Evolutionary conservation across 2,329 filamentous ascomycete species (phyloP), one percentile per base, ranked within the genome.

Genomic region (Pyrenophora teres): DNA sequence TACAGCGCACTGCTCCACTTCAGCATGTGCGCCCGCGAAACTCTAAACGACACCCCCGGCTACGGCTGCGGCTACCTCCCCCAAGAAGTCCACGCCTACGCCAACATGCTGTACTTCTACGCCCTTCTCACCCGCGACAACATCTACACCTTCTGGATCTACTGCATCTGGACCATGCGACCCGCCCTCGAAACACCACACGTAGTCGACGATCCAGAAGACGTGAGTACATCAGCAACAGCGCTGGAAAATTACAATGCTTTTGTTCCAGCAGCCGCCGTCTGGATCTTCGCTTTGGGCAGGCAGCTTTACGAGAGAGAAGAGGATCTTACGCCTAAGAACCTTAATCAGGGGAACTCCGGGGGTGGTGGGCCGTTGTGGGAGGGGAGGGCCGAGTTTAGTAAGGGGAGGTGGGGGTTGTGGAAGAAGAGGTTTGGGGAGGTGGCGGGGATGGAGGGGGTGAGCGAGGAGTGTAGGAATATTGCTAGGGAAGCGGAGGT

Each of bases 41-140:
- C 19, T 18, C 41, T 48, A 9, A 36, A 48, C 12, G 37, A 41
- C 12, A 4, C n/a, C n/a, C 45, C 45, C 0, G 45, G 45, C 12
- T 25, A n/a, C 21, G 21, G 23, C 15, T 25, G 27, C 15, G 45
- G 45, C 15, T 48, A 48, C 38, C 38, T 48, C 10, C 9, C 10
- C 5, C 45, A 21, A 27, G 45, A 48, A 41, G 38, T 19, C 13
- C 38, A 48, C 21, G 45, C 37, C 5, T 41, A 48, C 10, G 21
- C 45, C 31, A 48, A 41, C 12, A 48, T 48, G 45, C 30, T 41
- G 27, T 41, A 48, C 9, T 48, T 48, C 12, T 48, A 41, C 38
- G 45, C 45, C 4, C 45, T 48, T 6, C 21, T 48, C 18, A 48
- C 31, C 18, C 18, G 27, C 10, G 36, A 31, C 2, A 7, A 41